Percentiles rank a stretch among this genome's conserved stretches.
These are phyloP conservation scores for Vitis amurensis DNA, from an alignment of 164 flowering plant species.

Conservation along the genomic window DNA sequence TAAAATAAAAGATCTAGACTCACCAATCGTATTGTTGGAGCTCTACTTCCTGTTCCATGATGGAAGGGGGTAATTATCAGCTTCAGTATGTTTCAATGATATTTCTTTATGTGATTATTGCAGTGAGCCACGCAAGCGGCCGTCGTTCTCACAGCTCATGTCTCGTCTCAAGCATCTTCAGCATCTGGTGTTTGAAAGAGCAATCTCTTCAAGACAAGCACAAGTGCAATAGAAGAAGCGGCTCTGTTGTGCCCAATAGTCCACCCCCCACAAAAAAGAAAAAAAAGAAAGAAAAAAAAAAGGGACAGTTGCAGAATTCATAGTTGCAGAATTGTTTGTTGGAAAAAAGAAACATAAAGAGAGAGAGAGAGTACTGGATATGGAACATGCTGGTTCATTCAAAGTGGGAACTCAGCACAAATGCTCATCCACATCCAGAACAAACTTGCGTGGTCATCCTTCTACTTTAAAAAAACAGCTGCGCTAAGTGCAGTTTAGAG, in stretches of 20 bases:
- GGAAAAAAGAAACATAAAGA: conserved; percentile 48
- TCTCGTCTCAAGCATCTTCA: conserved; percentile 58
- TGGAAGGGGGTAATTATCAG: background rate
- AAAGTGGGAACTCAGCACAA: conserved; percentile 54
- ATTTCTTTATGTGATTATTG: conserved; percentile 15
- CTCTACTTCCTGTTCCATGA: background rate
- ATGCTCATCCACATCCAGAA: conserved; percentile 21
- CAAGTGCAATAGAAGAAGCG: conserved; percentile 8
- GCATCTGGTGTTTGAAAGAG: conserved; percentile 40
- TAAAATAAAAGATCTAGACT: no score
- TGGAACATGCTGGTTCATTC: conserved; percentile 64
- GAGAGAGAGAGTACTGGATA: conserved; percentile 21
- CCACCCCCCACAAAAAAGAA: no score
- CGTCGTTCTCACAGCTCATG: conserved; percentile 81
- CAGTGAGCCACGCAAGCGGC: conserved; percentile 86
- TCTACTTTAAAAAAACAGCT: conserved; percentile 11
- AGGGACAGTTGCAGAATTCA: background rate
- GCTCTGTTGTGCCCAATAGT: background rate
- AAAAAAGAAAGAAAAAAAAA: no score
- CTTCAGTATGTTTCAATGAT: background rate
- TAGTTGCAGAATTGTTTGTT: conserved; percentile 16
- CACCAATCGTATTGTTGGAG: no score
- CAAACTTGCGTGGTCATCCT: conserved; percentile 6
- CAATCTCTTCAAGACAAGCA: conserved; percentile 14
- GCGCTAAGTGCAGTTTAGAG: conserved; percentile 25